Evolutionary conservation across 2,329 filamentous ascomycete species (phyloP).

Genomic region (Cercospora sesami): DNA sequence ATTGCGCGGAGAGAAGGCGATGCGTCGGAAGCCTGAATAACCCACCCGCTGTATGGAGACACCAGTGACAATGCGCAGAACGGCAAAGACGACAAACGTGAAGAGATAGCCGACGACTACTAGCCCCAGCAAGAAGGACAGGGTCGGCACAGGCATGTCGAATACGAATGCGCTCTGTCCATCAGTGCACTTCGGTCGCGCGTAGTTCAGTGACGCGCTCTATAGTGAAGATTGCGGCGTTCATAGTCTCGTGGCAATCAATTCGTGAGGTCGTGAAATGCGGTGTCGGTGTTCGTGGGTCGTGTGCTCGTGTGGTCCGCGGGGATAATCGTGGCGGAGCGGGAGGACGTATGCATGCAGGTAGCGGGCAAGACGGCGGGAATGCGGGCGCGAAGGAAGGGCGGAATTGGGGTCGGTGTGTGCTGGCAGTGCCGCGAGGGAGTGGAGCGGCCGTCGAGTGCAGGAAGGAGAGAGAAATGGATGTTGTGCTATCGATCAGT

Average conservation of each 20-base stretch:
- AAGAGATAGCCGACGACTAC: constrained; percentile 83
- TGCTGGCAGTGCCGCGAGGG: not conserved
- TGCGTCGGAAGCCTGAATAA: constrained; percentile 84
- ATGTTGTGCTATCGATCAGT: not conserved
- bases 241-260: not conserved
- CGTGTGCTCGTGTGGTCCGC: not conserved
- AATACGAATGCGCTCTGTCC: constrained; percentile 8
- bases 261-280: not conserved
- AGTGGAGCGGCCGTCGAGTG: not conserved
- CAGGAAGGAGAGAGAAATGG: not conserved
- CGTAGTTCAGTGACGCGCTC: not conserved
- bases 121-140: constrained; percentile 79
- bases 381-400: not conserved
- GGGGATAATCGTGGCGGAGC: not conserved
- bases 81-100: constrained; percentile 89
- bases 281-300: not conserved
- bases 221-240: not conserved
- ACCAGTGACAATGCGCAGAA: constrained; percentile 87
- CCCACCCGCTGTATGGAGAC: constrained; percentile 94
- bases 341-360: not conserved
- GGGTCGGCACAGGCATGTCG: constrained; percentile 48
- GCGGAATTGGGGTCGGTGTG: not conserved
- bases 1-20: constrained; percentile 86
- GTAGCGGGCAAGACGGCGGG: not conserved
- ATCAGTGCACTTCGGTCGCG: not conserved